These are phyloP conservation scores for Claviceps quebecensis DNA, from an alignment of 2,329 filamentous ascomycete species.

Conservation along the genomic window DNA sequence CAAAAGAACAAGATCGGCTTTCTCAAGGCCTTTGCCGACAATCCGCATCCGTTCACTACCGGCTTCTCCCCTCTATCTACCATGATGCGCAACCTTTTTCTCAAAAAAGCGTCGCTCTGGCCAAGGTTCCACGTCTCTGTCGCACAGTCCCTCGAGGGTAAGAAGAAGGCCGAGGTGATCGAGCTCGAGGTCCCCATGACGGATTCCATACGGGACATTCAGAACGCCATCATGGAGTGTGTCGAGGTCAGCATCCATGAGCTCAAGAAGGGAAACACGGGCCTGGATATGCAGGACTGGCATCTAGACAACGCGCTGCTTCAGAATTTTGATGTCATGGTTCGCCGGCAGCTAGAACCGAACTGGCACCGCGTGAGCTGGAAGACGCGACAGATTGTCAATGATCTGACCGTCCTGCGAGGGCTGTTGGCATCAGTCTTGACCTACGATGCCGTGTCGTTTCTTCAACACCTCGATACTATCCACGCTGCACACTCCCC, in stretches of 20 bases:
- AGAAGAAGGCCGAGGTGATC: constrained; percentile 90
- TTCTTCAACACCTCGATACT: constrained; percentile 86
- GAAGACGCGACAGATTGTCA: constrained; percentile 89
- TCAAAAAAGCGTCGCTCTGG: constrained; percentile 80
- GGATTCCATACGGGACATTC: constrained; percentile 81
- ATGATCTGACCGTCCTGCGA: constrained; percentile 71
- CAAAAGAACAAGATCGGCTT: constrained; percentile 92
- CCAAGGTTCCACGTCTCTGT: constrained; percentile 88
- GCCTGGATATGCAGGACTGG: constrained; percentile 94
- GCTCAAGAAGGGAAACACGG: constrained; percentile 78
- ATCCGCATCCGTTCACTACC: constrained; percentile 75
- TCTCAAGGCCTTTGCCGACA: constrained; percentile 90
- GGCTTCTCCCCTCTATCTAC: constrained; percentile 79
- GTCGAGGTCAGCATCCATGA: constrained; percentile 91
- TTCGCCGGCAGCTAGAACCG: constrained; percentile 81
- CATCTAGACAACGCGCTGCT: constrained; percentile 86
- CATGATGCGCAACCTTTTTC: constrained; percentile 81
- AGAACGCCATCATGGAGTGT: constrained; percentile 88
- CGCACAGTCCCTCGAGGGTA: constrained; percentile 77
- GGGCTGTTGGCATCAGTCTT: constrained; percentile 71
- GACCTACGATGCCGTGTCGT: constrained; percentile 77
- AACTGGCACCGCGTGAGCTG: constrained; percentile 96
- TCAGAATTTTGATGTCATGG: constrained; percentile 78
- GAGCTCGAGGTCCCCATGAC: constrained; percentile 96
- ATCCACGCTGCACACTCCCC: constrained; percentile 85